A percentile compares a stretch with the other conserved stretches of the same genome.
These are phyloP conservation scores for Eucommia ulmoides DNA, from an alignment of 257 asterid species.

Conservation along the genomic window DNA sequence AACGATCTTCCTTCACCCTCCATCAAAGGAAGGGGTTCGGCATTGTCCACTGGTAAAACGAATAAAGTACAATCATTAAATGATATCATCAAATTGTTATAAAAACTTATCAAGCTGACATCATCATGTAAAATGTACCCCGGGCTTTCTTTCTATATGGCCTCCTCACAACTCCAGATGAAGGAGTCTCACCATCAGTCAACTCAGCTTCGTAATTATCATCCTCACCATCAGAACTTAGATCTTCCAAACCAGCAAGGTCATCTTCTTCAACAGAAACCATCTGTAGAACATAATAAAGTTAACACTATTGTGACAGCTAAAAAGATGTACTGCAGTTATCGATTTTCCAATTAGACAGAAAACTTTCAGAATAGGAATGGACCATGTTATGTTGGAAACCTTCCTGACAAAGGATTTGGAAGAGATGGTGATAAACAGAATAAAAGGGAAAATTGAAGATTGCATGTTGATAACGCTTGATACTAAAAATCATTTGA, in stretches of 20 bases:
- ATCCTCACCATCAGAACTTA: conserved; percentile 89
- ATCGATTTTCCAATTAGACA: no score
- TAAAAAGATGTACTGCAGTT: no score
- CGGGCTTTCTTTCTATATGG: conserved; percentile 59
- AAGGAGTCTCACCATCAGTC: conserved; percentile 79
- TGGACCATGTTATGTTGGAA: no score
- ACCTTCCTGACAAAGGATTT: no score
- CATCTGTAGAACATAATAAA: no score
- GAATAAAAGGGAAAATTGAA: no score
- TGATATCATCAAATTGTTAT: not conserved
- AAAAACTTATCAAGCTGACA: conserved; percentile 1
- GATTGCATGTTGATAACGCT: no score
- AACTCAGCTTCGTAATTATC: conserved; percentile 91
- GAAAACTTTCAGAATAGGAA: no score
- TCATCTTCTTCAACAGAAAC: conserved; percentile 92
- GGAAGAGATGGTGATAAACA: no score
- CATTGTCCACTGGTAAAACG: conserved; percentile 37
- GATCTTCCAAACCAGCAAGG: conserved; percentile 94
- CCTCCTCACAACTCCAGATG: conserved; percentile 47
- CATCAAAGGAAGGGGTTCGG: conserved; percentile 80
- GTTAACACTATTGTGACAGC: no score
- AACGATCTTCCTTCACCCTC: conserved; percentile 94
- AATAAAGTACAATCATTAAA: conserved; percentile 12
- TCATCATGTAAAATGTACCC: conserved; percentile 36
- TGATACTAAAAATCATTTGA: no score